Evolutionary conservation across 1,139 yeast genomes (phyloP), one percentile per base, ranked within the genome.

Genomic region (Suhomyces choctaworum): DNA sequence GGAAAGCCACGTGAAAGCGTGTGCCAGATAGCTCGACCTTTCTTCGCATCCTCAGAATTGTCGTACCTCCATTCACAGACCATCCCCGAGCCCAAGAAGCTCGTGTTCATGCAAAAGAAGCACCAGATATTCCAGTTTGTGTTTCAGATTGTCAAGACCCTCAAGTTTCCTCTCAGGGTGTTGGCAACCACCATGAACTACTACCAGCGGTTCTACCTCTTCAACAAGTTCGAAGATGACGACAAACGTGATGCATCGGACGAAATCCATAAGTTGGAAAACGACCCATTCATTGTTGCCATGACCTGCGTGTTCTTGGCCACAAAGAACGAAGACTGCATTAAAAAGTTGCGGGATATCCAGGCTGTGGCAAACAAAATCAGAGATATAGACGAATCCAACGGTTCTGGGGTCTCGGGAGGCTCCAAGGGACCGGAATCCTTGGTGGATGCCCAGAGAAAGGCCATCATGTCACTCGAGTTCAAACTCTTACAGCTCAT

Each of bases 281-380:
- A 54, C 29, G 73, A 67, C 44, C 73, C 73, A 5, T 64, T 51
- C 48, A 82, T 82, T 27, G 76, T 84, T 15, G 89, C 87, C 0
- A 61, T 84, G 4, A 76, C 95, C 5, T 77, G 94, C 40, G 54
- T 92, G n/a, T 77, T 88, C 42, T 71, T 89, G 22, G 87, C 97
- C 3, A 71, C 84, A 28, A 90, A 92, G 57, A 80, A 82, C 48
- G 96, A 88, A 53, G 97, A 90, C 54, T 89, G 95, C 27, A 82
- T 90, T 25, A 90, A 90, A 58, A 84, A 86, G 50, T 62, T 84
- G 12, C 69, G 79, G 40, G 92, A 86, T 34, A 66, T 77, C 9
- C 73, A 83, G 30, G 36, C 50, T 2, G 65, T 64, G 9, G 67
- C 69, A n/a, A 69, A 69, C 45, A 66, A 64, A 43, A 41, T 69